phyloP scores from a whole-genome alignment of 352 stramenopile genomes.

The Discostella stelligera region DNA sequence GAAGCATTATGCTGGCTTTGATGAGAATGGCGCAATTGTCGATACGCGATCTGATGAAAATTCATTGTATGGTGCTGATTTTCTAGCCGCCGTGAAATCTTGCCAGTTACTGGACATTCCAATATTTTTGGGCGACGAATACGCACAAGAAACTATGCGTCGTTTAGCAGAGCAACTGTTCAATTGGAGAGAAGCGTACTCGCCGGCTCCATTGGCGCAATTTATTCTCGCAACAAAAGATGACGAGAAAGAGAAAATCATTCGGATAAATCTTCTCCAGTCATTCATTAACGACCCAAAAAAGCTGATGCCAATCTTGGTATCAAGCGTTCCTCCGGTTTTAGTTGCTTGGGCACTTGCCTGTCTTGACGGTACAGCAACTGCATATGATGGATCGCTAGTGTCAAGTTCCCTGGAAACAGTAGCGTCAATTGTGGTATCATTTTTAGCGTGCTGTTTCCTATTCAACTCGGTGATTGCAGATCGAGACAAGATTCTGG shows the following conservation, averaged over 20 bases:
- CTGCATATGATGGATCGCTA: conserved; percentile 20
- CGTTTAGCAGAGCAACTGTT: conserved; percentile 36
- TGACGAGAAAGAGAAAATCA: conserved; percentile 4
- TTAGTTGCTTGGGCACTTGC: conserved; percentile 22
- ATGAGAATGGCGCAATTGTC: conserved; percentile 15
- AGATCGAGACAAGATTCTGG: conserved; percentile 50
- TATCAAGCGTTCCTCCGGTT: conserved; percentile 35
- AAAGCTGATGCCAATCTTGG: conserved; percentile 45
- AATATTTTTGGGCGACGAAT: conserved; percentile 62
- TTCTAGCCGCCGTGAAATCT: conserved; percentile 48
- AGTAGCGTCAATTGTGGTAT: conserved; percentile 39
- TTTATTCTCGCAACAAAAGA: conserved; percentile 19
- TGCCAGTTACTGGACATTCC: conserved; percentile 53
- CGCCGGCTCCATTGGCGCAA: conserved; percentile 26
- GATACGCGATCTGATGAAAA: conserved; percentile 9
- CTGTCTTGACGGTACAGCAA: conserved; percentile 22
- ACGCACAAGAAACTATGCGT: conserved; percentile 46
- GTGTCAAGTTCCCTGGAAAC: conserved; percentile 28
- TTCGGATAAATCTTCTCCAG: conserved; percentile 39
- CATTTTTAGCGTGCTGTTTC: conserved; percentile 43
- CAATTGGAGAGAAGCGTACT: conserved; percentile 39
- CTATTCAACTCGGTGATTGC: conserved; percentile 60
- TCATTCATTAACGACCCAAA: conserved; percentile 50
- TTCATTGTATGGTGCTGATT: conserved; percentile 53
- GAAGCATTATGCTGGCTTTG: conserved; percentile 40